Evolutionary conservation across 768 basidiomycete genomes (phyloP), one percentile per base, ranked within the genome.

Genomic region (Pleurotus tuber-regium): DNA sequence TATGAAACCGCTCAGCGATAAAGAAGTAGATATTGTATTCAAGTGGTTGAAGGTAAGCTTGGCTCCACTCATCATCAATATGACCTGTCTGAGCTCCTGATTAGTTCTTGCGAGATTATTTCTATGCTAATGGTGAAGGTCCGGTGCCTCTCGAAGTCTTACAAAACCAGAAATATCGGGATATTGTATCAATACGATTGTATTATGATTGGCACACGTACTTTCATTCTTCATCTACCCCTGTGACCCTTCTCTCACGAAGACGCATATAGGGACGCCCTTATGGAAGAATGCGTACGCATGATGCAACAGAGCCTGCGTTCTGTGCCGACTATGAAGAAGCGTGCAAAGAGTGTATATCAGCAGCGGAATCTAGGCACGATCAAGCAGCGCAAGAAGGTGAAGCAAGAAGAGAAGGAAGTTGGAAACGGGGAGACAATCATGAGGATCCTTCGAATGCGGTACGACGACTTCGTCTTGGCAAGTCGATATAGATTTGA

Each of bases 21-120:
- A 96, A 69, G 97, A 98, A 70, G 89, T 98, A 30, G 97, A 98
- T 64, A 87, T 98, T 53, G 96, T 95, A n/a, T 92, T 98, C 74
- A 96, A 94, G 66, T 98, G 97, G 92, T 66, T 98, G 49, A 95
- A 94, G 84, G 94, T 90, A 51, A 14, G 55, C 30, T 12, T 5
- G 4, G 19, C 43, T 26, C 25, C 4, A n/a, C 11, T 7, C 36
- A 23, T 31, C 39, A 24, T 52, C 14, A 25, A 5, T 23, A 10
- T 18, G 4, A 14, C 44, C 61, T 16, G 54, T 43, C 30, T 43
- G 53, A 29, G 53, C 5, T 39, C 14, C 16, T 39, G 25, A 56
- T 5, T 54, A 96, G 92, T 98, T 98, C 75, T 62, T 99, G 64
- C 76, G 87, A 51, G 92, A 97, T 64, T 99, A 93, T 72, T 98